Evolutionary conservation across 2,329 filamentous ascomycete genomes (phyloP).

Genomic region (Pochonia chlamydosporia): DNA sequence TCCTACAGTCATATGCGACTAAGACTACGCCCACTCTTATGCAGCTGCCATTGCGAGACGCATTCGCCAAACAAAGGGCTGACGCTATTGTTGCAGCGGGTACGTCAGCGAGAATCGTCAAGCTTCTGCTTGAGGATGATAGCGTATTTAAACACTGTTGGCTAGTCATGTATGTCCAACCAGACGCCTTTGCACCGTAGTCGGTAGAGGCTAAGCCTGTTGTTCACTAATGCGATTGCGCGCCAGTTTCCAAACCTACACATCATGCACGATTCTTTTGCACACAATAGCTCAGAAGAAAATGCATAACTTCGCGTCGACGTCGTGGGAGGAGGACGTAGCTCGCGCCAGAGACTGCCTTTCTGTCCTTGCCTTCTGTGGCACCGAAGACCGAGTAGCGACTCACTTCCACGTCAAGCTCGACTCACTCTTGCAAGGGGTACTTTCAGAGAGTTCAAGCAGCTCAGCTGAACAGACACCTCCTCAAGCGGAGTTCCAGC

Average conservation of each 20-base stretch:
- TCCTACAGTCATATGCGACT: not conserved
- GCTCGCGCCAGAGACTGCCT: slow-evolving; percentile 2
- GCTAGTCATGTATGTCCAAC: slow-evolving; percentile 7
- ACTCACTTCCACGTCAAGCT: slow-evolving; percentile 1
- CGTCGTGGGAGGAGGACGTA: slow-evolving; percentile 1
- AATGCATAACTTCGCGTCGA: slow-evolving; percentile 1
- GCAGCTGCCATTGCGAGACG: not conserved
- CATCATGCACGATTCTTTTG: slow-evolving; percentile 4
- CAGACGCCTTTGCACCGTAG: no score
- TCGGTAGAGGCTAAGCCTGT: no score
- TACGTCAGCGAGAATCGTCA: slow-evolving; percentile 5
- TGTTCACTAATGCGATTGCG: not conserved
- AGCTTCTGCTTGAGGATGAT: slow-evolving; percentile 6
- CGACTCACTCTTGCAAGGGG: not conserved
- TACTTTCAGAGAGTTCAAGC: not conserved
- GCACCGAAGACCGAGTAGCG: slow-evolving; percentile 2
- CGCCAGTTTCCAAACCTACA: slow-evolving; percentile 5
- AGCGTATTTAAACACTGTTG: slow-evolving; percentile 8
- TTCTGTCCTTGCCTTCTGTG: slow-evolving; percentile 4
- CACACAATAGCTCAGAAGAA: slow-evolving; percentile 6
- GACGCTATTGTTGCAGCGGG: slow-evolving; percentile 5
- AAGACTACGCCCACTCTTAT: not conserved
- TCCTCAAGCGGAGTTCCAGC: not conserved
- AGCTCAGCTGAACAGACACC: not conserved
- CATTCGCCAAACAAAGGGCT: not conserved